Evolutionary conservation across 2,329 filamentous ascomycete genomes (phyloP).

Genomic region (Onygena corvina): DNA sequence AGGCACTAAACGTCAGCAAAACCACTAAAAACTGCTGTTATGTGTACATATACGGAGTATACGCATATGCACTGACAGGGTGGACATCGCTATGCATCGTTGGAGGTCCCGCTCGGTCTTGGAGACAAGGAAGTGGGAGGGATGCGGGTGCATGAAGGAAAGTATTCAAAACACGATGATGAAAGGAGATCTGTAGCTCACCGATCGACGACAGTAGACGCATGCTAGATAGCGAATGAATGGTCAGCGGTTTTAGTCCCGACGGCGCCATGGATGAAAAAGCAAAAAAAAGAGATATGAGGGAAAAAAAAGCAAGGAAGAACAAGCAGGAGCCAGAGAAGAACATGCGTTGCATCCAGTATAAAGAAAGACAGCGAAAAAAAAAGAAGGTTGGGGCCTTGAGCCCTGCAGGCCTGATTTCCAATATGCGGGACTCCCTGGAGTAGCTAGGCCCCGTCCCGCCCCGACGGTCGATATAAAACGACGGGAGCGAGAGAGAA

Average conservation of each 20-base stretch:
- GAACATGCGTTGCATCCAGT: not conserved
- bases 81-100: not conserved
- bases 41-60: no score
- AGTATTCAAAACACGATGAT: not conserved
- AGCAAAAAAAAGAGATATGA: not conserved
- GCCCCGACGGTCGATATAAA: no score
- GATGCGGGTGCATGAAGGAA: not conserved
- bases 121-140: not conserved
- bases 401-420: constrained; percentile 4
- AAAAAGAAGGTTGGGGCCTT: constrained; percentile 16
- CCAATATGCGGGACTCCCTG: constrained; percentile 13
- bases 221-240: constrained; percentile 48
- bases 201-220: constrained; percentile 81
- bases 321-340: not conserved
- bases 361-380: constrained; percentile 12
- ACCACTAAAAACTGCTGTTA: not conserved
- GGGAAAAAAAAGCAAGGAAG: not conserved
- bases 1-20: constrained; percentile 1
- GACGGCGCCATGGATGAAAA: constrained; percentile 3
- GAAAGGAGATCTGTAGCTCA: constrained; percentile 42
- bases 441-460: no score
- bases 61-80: not conserved
- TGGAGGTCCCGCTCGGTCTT: not conserved
- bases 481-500: not conserved
- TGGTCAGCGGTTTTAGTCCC: constrained; percentile 5